Percentiles rank a stretch among this genome's conserved stretches.
phyloP scores from a whole-genome alignment of 345 rosid genomes.

The Mallotus nudiflorus region DNA sequence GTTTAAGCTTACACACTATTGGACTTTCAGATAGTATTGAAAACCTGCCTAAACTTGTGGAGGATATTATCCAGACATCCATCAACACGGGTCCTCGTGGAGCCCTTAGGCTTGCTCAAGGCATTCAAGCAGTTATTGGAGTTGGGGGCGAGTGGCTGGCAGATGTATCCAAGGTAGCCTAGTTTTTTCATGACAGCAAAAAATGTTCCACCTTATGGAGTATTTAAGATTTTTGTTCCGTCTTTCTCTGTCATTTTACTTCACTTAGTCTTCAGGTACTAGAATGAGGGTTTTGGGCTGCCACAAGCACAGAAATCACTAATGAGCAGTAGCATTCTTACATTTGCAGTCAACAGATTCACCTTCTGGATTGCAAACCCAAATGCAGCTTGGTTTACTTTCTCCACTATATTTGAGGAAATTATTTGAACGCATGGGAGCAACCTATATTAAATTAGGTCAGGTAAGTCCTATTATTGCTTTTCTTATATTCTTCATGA shows the following conservation, averaged over 20 bases:
- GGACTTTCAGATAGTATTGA: conserved; percentile 55
- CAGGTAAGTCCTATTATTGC: conserved; percentile 52
- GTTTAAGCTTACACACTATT: no score
- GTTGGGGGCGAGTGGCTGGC: conserved; percentile 91
- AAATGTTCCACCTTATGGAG: no score
- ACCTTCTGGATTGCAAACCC: conserved; percentile 58
- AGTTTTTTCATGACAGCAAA: no score
- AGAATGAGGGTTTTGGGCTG: neutral
- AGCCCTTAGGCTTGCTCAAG: conserved; percentile 79
- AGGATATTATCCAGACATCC: conserved; percentile 89
- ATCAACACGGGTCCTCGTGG: conserved; percentile 93
- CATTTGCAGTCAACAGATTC: conserved; percentile 58
- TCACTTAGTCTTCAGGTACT: no score
- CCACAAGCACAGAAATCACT: neutral
- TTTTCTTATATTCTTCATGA: neutral
- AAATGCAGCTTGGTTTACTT: conserved; percentile 76
- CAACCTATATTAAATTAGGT: conserved; percentile 92
- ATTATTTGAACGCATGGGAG: conserved; percentile 97
- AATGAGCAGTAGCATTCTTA: neutral
- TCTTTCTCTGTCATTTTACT: neutral
- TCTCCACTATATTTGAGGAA: conserved; percentile 89
- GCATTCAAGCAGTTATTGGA: conserved; percentile 86
- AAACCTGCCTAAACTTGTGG: conserved; percentile 74
- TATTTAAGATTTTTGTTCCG: no score
- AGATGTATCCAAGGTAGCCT: conserved; percentile 68